phyloP scores from a whole-genome alignment of 257 asterid genomes.

The Capsicum chinense region DNA sequence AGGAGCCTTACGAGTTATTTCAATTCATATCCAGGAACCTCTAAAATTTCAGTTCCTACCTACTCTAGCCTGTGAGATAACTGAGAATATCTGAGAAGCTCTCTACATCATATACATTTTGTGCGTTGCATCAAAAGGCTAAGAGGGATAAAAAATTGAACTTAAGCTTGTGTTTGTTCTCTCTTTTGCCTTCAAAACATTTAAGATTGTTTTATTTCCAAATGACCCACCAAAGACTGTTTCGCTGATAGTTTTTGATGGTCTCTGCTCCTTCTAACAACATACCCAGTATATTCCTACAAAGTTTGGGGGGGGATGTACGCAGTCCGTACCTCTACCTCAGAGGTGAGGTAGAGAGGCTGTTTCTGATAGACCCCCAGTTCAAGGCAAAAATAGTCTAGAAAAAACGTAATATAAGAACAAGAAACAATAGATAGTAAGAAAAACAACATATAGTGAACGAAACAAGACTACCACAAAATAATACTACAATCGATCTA shows the following conservation, averaged over 20 bases:
- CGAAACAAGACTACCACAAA: too few relatives aligned
- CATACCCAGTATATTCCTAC: too few relatives aligned
- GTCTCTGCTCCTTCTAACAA: neutral
- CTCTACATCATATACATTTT: neutral
- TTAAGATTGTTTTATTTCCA: conserved; percentile 1
- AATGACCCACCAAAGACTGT: neutral
- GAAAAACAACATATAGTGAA: too few relatives aligned
- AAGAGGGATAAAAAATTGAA: neutral
- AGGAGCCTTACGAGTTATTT: neutral
- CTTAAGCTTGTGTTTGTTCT: neutral
- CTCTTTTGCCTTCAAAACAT: conserved; percentile 2
- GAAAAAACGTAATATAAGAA: too few relatives aligned
- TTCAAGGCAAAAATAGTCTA: too few relatives aligned
- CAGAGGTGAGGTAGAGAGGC: too few relatives aligned
- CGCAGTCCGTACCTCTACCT: too few relatives aligned
- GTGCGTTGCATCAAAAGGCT: neutral
- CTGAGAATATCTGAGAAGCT: neutral
- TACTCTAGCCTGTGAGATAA: neutral
- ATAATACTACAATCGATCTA: too few relatives aligned
- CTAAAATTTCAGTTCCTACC: neutral
- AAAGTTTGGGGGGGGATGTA: too few relatives aligned
- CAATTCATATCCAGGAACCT: neutral
- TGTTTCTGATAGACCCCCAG: too few relatives aligned
- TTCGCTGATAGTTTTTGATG: conserved; percentile 6
- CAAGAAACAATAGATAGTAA: too few relatives aligned